Evolutionary conservation across 2,329 filamentous ascomycete species (phyloP).

Genomic region (Cladosporium oxysporum): DNA sequence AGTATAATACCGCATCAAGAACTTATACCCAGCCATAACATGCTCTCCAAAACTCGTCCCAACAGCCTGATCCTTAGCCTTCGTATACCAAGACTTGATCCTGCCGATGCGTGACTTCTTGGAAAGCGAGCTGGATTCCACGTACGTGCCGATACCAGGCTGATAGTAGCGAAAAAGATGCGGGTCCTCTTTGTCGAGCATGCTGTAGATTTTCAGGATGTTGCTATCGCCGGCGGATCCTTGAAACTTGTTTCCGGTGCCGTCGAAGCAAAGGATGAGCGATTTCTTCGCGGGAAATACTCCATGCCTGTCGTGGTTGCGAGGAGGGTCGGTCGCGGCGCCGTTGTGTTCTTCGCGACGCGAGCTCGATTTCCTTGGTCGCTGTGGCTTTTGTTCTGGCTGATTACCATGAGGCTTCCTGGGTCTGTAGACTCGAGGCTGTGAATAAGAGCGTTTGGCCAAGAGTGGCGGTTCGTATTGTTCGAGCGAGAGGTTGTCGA

Average conservation of each 20-base stretch:
- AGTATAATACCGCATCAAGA: slow-evolving; percentile 38
- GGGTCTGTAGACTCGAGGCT: slow-evolving; percentile 12
- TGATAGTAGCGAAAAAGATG: slow-evolving; percentile 66
- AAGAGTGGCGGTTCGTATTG: background rate
- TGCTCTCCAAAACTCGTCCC: slow-evolving; percentile 80
- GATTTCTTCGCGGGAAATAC: slow-evolving; percentile 13
- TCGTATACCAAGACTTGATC: slow-evolving; percentile 66
- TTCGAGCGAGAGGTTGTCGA: slow-evolving; percentile 16
- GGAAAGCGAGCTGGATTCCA: slow-evolving; percentile 61
- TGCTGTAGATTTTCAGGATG: slow-evolving; percentile 71
- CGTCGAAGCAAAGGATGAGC: slow-evolving; percentile 41
- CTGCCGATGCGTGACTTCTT: slow-evolving; percentile 58
- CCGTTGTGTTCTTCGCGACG: background rate
- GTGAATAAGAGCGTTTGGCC: slow-evolving; percentile 4
- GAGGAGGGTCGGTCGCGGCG: background rate
- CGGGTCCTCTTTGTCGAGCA: slow-evolving; percentile 64
- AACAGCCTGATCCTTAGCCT: slow-evolving; percentile 76
- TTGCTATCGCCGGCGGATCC: slow-evolving; percentile 45
- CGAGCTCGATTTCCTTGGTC: background rate
- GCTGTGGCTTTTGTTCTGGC: background rate
- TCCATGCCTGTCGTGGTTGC: background rate
- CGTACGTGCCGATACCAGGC: slow-evolving; percentile 73
- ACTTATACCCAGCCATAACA: slow-evolving; percentile 77
- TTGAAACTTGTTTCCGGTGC: slow-evolving; percentile 46
- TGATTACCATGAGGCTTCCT: background rate